Evolutionary conservation across 768 basidiomycete species (phyloP).

Genomic region (Clathrus columnatus): DNA sequence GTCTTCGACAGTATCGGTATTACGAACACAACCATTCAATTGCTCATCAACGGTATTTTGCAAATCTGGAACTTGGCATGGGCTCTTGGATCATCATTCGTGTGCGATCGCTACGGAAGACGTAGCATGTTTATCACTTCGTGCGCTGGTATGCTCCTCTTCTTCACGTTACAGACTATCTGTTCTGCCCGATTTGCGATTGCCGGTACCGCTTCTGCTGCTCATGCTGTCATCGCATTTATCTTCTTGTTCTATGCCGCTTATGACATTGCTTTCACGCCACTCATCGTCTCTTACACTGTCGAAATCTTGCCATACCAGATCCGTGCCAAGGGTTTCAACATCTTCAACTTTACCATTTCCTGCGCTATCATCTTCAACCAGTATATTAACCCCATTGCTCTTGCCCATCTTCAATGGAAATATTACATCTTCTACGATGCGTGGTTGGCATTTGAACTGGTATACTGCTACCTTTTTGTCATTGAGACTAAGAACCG

Average conservation of each 20-base stretch:
- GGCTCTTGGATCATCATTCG: conserved; percentile 46
- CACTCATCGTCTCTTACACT: conserved; percentile 80
- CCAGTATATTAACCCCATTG: conserved; percentile 77
- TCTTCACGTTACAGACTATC: conserved; percentile 46
- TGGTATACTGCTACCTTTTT: conserved; percentile 55
- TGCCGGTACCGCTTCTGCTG: conserved; percentile 28
- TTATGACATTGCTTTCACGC: conserved; percentile 79
- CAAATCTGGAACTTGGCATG: conserved; percentile 74
- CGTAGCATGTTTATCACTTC: conserved; percentile 48
- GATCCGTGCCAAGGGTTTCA: conserved; percentile 82
- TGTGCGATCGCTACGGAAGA: conserved; percentile 61
- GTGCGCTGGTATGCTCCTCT: conserved; percentile 18
- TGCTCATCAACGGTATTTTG: conserved; percentile 79
- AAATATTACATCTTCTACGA: conserved; percentile 63
- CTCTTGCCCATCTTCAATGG: conserved; percentile 55
- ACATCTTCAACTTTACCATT: conserved; percentile 69
- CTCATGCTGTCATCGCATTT: conserved; percentile 70
- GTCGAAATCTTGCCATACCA: conserved; percentile 81
- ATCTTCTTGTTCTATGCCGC: conserved; percentile 76
- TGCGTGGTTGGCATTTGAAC: conserved; percentile 60
- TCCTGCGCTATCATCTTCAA: conserved; percentile 81
- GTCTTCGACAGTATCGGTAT: conserved; percentile 42
- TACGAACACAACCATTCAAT: conserved; percentile 31
- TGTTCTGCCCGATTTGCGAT: conserved; percentile 51
- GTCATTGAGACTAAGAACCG: conserved; percentile 44